phyloP scores from a whole-genome alignment of 192 early-diverging fungal genomes.

The Umbelopsis sp. region DNA sequence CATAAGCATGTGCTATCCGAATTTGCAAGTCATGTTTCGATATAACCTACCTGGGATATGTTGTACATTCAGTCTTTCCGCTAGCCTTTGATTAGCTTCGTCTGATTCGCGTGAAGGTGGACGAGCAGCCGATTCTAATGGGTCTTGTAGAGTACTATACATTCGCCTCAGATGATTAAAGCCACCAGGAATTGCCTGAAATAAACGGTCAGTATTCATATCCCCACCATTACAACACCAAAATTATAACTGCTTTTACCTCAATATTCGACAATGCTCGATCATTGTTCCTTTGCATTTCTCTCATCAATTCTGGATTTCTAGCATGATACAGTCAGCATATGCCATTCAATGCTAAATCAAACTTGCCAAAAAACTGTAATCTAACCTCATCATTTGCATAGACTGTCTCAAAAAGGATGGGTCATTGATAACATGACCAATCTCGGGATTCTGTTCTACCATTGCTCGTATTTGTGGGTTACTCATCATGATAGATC shows the following conservation, averaged over 20 bases:
- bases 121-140: conserved; percentile 54
- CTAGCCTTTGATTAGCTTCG: conserved; percentile 55
- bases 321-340: conserved; percentile 17
- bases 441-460: conserved; percentile 65
- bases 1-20: background rate
- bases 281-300: conserved; percentile 66
- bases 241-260: conserved; percentile 1
- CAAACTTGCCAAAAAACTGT: background rate
- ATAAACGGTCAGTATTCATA: background rate
- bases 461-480: conserved; percentile 60
- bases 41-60: conserved; percentile 43
- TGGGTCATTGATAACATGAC: conserved; percentile 64
- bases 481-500: conserved; percentile 64
- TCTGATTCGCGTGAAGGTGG: conserved; percentile 46
- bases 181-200: conserved; percentile 60
- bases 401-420: conserved; percentile 60
- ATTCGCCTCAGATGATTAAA: conserved; percentile 65
- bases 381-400: conserved; percentile 46
- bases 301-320: conserved; percentile 65
- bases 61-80: conserved; percentile 56
- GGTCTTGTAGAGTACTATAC: conserved; percentile 60
- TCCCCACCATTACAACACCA: background rate
- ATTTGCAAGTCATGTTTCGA: background rate
- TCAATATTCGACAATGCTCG: conserved; percentile 67
- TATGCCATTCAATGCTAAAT: background rate